phyloP scores from a whole-genome alignment of 1,139 yeast species.

The Saccharomyces pastorianus region DNA sequence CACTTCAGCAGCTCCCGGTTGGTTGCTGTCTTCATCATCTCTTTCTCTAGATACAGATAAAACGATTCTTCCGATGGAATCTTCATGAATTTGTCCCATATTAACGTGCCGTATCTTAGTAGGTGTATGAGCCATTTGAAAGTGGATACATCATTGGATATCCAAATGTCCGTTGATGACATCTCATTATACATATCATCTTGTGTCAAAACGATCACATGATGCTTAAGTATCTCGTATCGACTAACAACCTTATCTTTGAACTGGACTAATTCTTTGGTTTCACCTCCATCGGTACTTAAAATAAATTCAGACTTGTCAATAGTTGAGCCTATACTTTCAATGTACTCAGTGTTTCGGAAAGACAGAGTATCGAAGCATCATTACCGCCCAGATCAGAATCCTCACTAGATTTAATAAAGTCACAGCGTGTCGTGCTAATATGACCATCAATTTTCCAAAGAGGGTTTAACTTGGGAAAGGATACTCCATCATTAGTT shows the following conservation, averaged over 20 bases:
- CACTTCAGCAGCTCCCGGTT: conserved; percentile 6
- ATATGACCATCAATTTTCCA: not conserved
- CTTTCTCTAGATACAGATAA: conserved; percentile 9
- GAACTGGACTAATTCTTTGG: conserved; percentile 7
- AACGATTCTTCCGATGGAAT: conserved; percentile 19
- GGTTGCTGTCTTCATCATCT: not conserved
- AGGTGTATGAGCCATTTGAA: conserved; percentile 23
- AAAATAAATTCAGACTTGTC: not conserved
- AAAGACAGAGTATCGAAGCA: conserved; percentile 9
- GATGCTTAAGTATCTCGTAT: conserved; percentile 14
- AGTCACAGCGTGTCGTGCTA: conserved; percentile 9
- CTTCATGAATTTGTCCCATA: conserved; percentile 7
- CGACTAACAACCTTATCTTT: conserved; percentile 12
- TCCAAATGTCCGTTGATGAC: conserved; percentile 22
- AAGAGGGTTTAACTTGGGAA: conserved; percentile 5
- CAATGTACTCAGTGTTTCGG: not conserved
- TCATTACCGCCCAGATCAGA: conserved; percentile 11
- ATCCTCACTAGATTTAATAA: conserved; percentile 7
- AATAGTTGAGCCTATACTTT: no score
- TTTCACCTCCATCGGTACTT: not conserved
- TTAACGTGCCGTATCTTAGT: conserved; percentile 15
- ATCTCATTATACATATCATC: conserved; percentile 21
- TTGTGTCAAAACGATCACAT: conserved; percentile 17
- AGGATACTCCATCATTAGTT: conserved; percentile 18
- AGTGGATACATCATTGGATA: conserved; percentile 23